Evolutionary conservation across 192 early-diverging fungal genomes (phyloP).

Genomic region (Phycomyces blakesleeanus): DNA sequence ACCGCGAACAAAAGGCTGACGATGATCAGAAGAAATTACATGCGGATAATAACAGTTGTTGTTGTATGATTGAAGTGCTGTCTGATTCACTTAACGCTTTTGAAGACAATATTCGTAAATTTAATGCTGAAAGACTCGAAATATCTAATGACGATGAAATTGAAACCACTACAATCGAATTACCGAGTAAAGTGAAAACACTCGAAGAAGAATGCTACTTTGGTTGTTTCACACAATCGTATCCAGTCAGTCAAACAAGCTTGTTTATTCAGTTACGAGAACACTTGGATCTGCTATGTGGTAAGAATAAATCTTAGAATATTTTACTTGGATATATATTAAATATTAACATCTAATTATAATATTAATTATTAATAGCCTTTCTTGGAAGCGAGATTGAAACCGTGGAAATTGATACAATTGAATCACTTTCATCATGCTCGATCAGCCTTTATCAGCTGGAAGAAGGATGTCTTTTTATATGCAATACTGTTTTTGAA

Average conservation of each 20-base stretch:
- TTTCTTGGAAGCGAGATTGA: not conserved
- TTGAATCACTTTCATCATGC: not conserved
- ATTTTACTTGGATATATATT: not conserved
- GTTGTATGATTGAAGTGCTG: not conserved
- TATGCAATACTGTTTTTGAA: conserved; percentile 4
- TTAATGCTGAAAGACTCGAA: not conserved
- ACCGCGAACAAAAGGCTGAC: not conserved
- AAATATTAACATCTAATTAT: not conserved
- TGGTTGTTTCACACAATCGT: not conserved
- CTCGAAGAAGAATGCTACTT: not conserved
- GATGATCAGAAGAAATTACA: not conserved
- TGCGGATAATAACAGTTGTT: not conserved
- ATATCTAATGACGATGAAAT: conserved; percentile 1
- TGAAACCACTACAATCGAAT: not conserved
- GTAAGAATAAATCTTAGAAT: not conserved
- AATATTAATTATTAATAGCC: not conserved
- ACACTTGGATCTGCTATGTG: not conserved
- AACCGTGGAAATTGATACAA: not conserved
- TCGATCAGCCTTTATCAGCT: not conserved
- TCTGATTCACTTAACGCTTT: not conserved
- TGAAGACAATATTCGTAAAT: not conserved
- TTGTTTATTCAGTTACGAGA: not conserved
- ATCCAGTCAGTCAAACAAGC: not conserved
- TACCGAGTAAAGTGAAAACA: not conserved
- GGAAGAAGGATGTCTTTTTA: not conserved